Conservation (phyloP, 192 early-diverging fungal genomes). For the Obelidium mucronatum region DNA sequence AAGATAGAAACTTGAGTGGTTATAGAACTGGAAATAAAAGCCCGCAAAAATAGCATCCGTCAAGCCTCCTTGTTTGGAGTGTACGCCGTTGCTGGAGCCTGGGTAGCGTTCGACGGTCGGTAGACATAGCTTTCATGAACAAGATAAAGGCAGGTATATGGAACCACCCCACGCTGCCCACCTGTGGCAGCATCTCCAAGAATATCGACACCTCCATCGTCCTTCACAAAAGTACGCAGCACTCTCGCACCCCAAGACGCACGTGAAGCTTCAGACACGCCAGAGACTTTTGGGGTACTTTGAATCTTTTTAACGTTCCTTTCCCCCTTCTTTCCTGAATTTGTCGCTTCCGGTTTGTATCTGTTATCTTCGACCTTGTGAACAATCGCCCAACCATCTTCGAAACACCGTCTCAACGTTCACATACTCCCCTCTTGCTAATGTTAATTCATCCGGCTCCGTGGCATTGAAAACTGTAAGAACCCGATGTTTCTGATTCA, state of each 20-base stretch:
- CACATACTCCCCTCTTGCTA: neutral
- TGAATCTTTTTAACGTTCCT: neutral
- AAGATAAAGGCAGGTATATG: slow-evolving; percentile 20
- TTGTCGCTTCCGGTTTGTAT: slow-evolving; percentile 15
- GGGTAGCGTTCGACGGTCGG: slow-evolving; percentile 16
- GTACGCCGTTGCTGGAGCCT: slow-evolving; percentile 39
- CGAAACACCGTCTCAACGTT: slow-evolving; percentile 22
- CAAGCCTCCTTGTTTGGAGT: too few relatives aligned
- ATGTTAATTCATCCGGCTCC: slow-evolving; percentile 19
- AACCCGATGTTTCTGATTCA: slow-evolving; percentile 12
- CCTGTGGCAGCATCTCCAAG: slow-evolving; percentile 34
- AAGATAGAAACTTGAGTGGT: too few relatives aligned
- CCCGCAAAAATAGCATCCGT: too few relatives aligned
- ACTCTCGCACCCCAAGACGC: slow-evolving; percentile 13
- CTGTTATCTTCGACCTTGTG: slow-evolving; percentile 15
- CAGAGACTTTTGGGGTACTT: neutral
- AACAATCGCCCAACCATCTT: slow-evolving; percentile 28
- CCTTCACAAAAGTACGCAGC: slow-evolving; percentile 6
- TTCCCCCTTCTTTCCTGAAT: slow-evolving; percentile 7
- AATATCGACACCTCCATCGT: slow-evolving; percentile 3
- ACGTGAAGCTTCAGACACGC: neutral
- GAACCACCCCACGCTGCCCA: slow-evolving; percentile 22
- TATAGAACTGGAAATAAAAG: too few relatives aligned
- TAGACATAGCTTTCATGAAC: neutral
- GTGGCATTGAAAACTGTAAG: slow-evolving; percentile 5